These are phyloP conservation scores for Zoysia japonica DNA, from an alignment of 176 grass and related monocot genomes.

Conservation along the genomic window DNA sequence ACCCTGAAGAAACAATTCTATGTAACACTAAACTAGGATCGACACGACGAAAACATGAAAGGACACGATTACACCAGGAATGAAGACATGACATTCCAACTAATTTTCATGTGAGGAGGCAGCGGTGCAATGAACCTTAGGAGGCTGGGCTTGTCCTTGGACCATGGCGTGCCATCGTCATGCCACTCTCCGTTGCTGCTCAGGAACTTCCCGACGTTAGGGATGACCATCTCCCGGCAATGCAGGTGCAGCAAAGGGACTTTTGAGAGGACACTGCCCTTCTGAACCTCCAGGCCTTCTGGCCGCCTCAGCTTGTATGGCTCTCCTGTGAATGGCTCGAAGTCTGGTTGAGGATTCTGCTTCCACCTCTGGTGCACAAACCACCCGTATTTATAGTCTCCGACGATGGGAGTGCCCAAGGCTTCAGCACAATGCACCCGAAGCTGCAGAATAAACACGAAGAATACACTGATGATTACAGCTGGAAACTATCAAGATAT, in stretches of 20 bases:
- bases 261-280: constrained; percentile 78
- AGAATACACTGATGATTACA: too few species aligned
- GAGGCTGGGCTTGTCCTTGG: constrained; percentile 57
- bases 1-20: background rate
- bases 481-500: too few species aligned
- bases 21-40: background rate
- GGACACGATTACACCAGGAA: constrained; percentile 52
- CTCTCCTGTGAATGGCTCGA: constrained; percentile 57
- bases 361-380: constrained; percentile 80
- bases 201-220: constrained; percentile 70
- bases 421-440: constrained; percentile 82
- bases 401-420: constrained; percentile 77
- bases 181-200: constrained; percentile 56
- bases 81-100: constrained; percentile 88
- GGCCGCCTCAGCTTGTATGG: constrained; percentile 74
- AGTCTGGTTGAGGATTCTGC: constrained; percentile 61
- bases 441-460: constrained; percentile 42
- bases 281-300: constrained; percentile 74
- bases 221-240: constrained; percentile 86
- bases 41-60: background rate
- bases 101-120: constrained; percentile 78
- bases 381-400: constrained; percentile 88
- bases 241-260: constrained; percentile 81
- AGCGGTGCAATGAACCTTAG: constrained; percentile 61
- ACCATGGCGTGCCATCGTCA: constrained; percentile 44